These are phyloP conservation scores for Aspergillus conjunctus DNA, from an alignment of 495 filamentous ascomycete species.

Conservation along the genomic window DNA sequence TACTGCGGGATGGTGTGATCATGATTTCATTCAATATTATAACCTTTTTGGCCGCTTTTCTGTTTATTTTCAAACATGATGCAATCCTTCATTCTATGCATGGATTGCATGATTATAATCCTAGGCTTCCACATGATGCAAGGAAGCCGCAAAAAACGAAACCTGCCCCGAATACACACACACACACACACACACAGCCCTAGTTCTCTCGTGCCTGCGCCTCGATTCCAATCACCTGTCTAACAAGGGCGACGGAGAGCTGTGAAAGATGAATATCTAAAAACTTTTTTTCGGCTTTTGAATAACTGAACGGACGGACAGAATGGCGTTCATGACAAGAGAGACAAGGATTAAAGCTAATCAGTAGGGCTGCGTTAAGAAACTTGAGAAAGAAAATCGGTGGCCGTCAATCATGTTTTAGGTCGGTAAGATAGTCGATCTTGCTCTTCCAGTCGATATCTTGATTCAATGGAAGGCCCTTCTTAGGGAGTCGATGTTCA, in stretches of 20 bases:
- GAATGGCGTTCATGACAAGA: not conserved
- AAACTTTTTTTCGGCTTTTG: not conserved
- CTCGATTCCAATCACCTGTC: not conserved
- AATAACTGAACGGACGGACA: not conserved
- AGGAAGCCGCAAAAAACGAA: not conserved
- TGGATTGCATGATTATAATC: not conserved
- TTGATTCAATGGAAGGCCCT: not conserved
- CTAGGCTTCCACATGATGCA: conserved; percentile 1
- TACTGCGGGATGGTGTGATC: not conserved
- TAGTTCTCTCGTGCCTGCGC: not conserved
- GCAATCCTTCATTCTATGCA: not conserved
- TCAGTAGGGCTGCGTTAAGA: not conserved
- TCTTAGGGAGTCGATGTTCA: not conserved
- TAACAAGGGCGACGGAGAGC: not conserved
- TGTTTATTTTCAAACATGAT: not conserved
- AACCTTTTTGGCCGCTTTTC: not conserved
- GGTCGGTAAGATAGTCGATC: not conserved
- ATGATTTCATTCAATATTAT: not conserved
- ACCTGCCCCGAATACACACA: not conserved
- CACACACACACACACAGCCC: not conserved
- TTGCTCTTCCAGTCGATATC: not conserved
- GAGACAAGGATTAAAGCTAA: not conserved
- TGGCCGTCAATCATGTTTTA: not conserved
- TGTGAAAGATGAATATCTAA: not conserved
- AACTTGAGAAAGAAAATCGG: not conserved